Base-by-base conservation (phyloP, 164 flowering plant genomes). In the Vitis labrusca region DNA sequence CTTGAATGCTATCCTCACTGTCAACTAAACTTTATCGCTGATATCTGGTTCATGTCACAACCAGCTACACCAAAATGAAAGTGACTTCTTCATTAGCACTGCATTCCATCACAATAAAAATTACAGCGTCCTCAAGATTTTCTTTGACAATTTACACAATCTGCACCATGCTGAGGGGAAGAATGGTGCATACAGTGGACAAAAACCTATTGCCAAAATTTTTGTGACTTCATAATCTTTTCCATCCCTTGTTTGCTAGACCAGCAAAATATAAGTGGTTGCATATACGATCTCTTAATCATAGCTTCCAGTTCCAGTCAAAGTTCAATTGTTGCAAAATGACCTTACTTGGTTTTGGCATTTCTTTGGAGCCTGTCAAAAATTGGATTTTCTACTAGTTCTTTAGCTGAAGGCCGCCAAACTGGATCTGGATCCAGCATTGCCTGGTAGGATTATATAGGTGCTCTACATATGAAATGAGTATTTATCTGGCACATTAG, bases 341-440 rank as follows among this genome's bases (percentile, higher is more conserved):
- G 51, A 17, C 13, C 8, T 48, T 14, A 8, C 75, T 57, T 65
- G 68, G 70, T 58, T 76, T 70, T 78, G 47, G 60, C 54, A 60
- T 50, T 64, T 72, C 67, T 66, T 29, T 47, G 75, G 27, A 74
- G 50, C 74, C 76, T 81, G 56, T 76, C 79, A 68, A 91, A 93
- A 37, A 91, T 85, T 64, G 90, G 88, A 76, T 91, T 85, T 68
- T 81, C 81, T 7, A 91, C 71, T 37, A 95, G 61, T 30, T 91
- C 89, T 71, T 78, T 84, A 7, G 98, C 98, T 57, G 97, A 89
- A 67, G 98, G 99, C n/a, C 94, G 85, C n/a, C 84, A 76, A 30
- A 73, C 70, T 29, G 97, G 99, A 77, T 91, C 86, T 3, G 90
- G 94, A 37, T 95, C 97, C 74, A 91, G 72, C 99, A 95, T 92